These are phyloP conservation scores for Lagenidium giganteum DNA, from an alignment of 352 stramenopile genomes.

Conservation along the genomic window DNA sequence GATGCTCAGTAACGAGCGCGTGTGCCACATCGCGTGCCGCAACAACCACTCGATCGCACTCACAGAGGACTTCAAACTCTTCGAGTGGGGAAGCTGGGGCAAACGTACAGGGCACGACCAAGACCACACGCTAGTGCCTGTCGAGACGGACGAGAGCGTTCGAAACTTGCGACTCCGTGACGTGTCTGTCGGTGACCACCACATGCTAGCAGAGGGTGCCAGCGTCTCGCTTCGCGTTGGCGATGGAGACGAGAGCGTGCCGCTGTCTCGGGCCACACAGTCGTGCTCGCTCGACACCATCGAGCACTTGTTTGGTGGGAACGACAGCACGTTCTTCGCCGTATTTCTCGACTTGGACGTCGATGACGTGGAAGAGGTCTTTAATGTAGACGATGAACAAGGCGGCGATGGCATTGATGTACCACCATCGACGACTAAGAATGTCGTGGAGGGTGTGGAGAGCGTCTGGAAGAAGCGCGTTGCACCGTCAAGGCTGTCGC, in stretches of 20 bases:
- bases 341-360: constrained; percentile 43
- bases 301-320: constrained; percentile 7
- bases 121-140: constrained; percentile 53
- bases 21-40: constrained; percentile 43
- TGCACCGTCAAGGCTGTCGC: no score
- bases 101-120: constrained; percentile 38
- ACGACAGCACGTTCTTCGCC: constrained; percentile 16
- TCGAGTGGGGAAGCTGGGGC: constrained; percentile 74
- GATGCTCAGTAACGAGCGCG: constrained; percentile 28
- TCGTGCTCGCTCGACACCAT: constrained; percentile 24
- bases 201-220: constrained; percentile 49
- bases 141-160: constrained; percentile 19
- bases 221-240: constrained; percentile 53
- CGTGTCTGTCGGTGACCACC: constrained; percentile 43
- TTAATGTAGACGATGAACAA: neutral
- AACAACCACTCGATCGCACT: constrained; percentile 61
- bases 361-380: constrained; percentile 40
- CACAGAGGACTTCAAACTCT: constrained; percentile 28
- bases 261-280: constrained; percentile 19
- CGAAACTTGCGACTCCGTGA: constrained; percentile 28
- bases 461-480: constrained; percentile 10
- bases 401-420: neutral
- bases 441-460: neutral
- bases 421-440: neutral
- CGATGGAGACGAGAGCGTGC: constrained; percentile 3